Evolutionary conservation across 2,329 filamentous ascomycete species (phyloP), one percentile per base, ranked within the genome.

Genomic region (Penicillium sp.): DNA sequence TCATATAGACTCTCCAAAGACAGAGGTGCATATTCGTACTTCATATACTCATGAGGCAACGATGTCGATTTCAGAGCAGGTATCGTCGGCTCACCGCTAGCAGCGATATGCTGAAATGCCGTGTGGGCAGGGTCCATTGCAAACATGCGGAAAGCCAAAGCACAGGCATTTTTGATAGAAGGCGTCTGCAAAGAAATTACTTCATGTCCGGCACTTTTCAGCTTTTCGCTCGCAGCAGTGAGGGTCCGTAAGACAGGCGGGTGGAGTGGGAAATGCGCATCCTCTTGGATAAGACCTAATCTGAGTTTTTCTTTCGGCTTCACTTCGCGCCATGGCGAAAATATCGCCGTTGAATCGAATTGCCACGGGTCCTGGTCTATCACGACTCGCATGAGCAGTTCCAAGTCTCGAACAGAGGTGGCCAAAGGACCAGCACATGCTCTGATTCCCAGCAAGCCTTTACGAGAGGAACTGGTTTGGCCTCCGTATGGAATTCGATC

Each of bases 401-500:
- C 61, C 21, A 66, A 11, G 5, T 64, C 66, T 11, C 65, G 58
- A n/a, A 62, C 59, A 23, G 64, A 63, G 23, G 62, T 66, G n/a
- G 66, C 54, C 43, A 69, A 36, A 0, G 67, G 67, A 1, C 65
- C 67, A 5, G 61, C 57, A 9, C 57, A 57, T 3, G 65, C 21
- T 5, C 47, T 52, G 9, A 69, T 64, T 2, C 65, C 63, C 0
- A 55, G 31, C 11, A 65, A 21, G 0, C 61, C 66, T 1, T 42
- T 28, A 0, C 64, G 59, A 3, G 26, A 52, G 2, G 59, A 44
- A 8, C 48, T 55, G 3, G 63, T 61, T 56, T 83, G 81, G 0
- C 79, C 78, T 3, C 78, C 78, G 54, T 78, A 82, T 0, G 80
- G 80, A 1, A 83, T 67, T 2, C 83, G 70, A 21, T 71, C 69